Conservation (phyloP, 768 basidiomycete genomes). For the Tremella mesenterica region DNA sequence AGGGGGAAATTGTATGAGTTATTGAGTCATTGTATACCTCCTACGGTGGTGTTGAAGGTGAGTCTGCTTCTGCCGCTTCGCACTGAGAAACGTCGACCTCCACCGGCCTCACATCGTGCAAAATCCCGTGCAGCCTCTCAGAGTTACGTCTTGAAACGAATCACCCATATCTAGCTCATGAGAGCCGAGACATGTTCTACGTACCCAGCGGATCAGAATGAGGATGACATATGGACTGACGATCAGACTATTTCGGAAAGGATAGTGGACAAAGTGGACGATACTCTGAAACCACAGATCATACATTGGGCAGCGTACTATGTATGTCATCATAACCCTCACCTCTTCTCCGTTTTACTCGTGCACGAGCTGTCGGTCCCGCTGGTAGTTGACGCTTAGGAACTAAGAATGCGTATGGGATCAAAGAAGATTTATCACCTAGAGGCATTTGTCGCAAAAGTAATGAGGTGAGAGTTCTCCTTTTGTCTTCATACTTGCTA, state of each 20-base stretch:
- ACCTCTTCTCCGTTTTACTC: too few relatives aligned
- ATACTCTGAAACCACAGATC: slow-evolving; percentile 79
- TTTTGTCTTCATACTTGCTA: background rate
- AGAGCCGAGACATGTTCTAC: too few relatives aligned
- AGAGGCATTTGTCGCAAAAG: slow-evolving; percentile 93
- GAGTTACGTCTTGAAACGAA: too few relatives aligned
- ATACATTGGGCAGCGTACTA: slow-evolving; percentile 98
- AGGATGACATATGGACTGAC: slow-evolving; percentile 1
- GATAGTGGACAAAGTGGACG: slow-evolving; percentile 79
- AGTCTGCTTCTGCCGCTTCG: too few relatives aligned
- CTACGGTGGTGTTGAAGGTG: slow-evolving; percentile 83
- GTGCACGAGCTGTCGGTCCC: too few relatives aligned
- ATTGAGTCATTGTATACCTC: slow-evolving; percentile 92
- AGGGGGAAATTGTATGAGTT: slow-evolving; percentile 89
- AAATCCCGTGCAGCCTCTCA: too few relatives aligned
- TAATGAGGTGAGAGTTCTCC: slow-evolving; percentile 67
- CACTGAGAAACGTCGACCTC: too few relatives aligned
- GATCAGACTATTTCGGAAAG: slow-evolving; percentile 78
- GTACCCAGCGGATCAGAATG: too few relatives aligned
- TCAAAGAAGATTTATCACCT: slow-evolving; percentile 92
- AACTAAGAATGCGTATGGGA: slow-evolving; percentile 90
- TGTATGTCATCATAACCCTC: slow-evolving; percentile 52
- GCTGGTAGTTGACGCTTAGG: slow-evolving; percentile 52
- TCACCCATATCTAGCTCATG: too few relatives aligned
- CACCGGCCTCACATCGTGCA: too few relatives aligned